Conservation (phyloP, 192 early-diverging fungal genomes). For the Entomortierella chlamydospora region DNA sequence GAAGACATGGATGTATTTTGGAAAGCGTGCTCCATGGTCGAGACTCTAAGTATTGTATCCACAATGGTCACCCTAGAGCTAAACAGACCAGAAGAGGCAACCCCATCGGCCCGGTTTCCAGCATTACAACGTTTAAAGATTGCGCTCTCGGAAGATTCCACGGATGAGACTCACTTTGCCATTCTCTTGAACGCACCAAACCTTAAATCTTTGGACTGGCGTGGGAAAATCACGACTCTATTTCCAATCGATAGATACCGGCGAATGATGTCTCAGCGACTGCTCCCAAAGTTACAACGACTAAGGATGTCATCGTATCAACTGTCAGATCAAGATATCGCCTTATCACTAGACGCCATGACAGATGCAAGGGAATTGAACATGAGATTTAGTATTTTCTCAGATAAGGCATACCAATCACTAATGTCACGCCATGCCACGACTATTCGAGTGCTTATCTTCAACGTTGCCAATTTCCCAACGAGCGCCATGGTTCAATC, state of each 20-base stretch:
- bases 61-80: too few species aligned
- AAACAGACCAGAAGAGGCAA: background rate
- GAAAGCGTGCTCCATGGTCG: too few species aligned
- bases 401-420: background rate
- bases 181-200: background rate
- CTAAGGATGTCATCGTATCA: background rate
- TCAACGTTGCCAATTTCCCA: background rate
- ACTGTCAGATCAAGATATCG: background rate
- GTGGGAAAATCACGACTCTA: background rate
- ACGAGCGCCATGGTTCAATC: background rate
- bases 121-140: background rate
- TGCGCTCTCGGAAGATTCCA: background rate
- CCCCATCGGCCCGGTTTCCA: background rate
- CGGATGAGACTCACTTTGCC: too few species aligned
- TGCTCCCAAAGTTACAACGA: background rate
- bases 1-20: too few species aligned
- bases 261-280: background rate
- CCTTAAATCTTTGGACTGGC: background rate
- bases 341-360: background rate
- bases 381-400: background rate
- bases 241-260: background rate
- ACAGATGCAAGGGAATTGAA: background rate
- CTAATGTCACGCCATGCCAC: background rate
- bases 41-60: too few species aligned
- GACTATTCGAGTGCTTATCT: background rate